Conservation (phyloP, 1,139 yeast genomes). For the Yarrowia galli region DNA sequence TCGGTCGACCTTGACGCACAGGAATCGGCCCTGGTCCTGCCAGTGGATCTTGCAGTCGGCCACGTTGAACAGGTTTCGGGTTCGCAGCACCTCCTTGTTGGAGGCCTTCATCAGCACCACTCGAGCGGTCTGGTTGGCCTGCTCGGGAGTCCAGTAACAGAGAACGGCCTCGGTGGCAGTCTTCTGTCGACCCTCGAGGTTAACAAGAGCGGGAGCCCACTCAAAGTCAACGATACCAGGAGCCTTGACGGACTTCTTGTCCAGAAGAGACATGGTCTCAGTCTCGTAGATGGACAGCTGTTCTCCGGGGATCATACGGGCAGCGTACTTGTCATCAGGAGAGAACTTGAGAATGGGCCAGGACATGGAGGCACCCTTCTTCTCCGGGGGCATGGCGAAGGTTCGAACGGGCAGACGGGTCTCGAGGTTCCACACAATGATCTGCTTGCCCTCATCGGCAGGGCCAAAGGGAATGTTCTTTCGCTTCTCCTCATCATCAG, state of each 20-base stretch:
- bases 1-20: constrained; percentile 96
- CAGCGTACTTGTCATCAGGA: constrained; percentile 89
- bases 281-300: constrained; percentile 78
- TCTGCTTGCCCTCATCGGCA: constrained; percentile 90
- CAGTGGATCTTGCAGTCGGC: constrained; percentile 91
- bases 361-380: constrained; percentile 57
- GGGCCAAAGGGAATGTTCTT: constrained; percentile 81
- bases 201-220: constrained; percentile 90
- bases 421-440: constrained; percentile 90
- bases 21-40: constrained; percentile 85
- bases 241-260: constrained; percentile 83
- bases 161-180: constrained; percentile 59
- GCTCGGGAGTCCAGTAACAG: constrained; percentile 97
- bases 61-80: constrained; percentile 93
- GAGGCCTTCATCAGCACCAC: constrained; percentile 92
- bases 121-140: constrained; percentile 90
- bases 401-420: constrained; percentile 88
- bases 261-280: constrained; percentile 76
- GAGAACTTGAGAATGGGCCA: constrained; percentile 99
- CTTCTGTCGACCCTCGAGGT: constrained; percentile 58
- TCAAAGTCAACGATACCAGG: constrained; percentile 91
- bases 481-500: constrained; percentile 66
- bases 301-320: constrained; percentile 94
- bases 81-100: constrained; percentile 80
- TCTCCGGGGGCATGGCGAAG: constrained; percentile 79